Base-by-base conservation (phyloP, 305 asterid genomes). In the Fraxinus sp. region DNA sequence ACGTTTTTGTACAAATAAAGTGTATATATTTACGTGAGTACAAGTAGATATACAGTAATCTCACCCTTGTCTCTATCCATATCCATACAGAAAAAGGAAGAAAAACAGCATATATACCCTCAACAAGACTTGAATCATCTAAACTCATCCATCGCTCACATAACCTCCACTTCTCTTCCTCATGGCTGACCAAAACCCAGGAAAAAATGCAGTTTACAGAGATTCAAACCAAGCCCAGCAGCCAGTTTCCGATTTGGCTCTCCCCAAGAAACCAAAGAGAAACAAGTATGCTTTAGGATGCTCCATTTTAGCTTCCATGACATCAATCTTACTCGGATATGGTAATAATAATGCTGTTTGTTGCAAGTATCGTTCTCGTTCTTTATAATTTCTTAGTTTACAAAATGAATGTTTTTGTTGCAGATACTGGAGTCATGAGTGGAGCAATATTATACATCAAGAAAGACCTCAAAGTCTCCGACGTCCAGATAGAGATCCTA, bases 401-500 rank as follows among this genome's bases (percentile, higher is more conserved):
- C 28, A 8, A 20, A 59, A 7, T 59, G 70, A 59, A 0, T 7
- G 70, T 1, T 59, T 59, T 5, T 18, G 26, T 57, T n/a, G 26
- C 70, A 59, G 70, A 59, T 59, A 59, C 70, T 1, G 70, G 70
- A 18, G 70, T 59, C 24, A 59, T 59, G 70, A 59, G 70, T 59
- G 70, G 70, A 20, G 70, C 70, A 59, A 20, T 70, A n/a, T 11
- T 79, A 1, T 74, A 49, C 24, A 52, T 81, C 14, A 73, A 81
- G 26, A 24, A 81, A 11, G 84, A 81, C 18, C 32, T 81, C 11
- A 74, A 55, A 36, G 20, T 81, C 28, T 49, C 79, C 4, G 84
- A 81, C 26, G 32, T 57, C 2, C 80, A 81, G 75, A 30, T 81
- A 20, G 84, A 75, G 75, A 32, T 81, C 22, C 64, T 81, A 16